Conservation (phyloP, 192 early-diverging fungal species). For the Backusella macrospora region DNA sequence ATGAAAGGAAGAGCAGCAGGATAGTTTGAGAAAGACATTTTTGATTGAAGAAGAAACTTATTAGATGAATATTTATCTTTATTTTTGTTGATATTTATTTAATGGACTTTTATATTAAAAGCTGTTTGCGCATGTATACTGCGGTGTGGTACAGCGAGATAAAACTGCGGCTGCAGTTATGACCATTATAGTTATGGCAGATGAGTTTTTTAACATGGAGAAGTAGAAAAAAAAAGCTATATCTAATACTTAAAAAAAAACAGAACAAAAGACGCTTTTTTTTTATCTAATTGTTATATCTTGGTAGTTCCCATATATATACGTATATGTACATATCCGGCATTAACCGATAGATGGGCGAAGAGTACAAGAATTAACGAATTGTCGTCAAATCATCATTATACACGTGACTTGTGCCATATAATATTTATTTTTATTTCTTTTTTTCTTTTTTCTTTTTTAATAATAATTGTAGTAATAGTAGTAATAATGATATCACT, state of each 20-base stretch:
- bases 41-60: neutral
- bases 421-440: slow-evolving; percentile 17
- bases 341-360: too few species aligned
- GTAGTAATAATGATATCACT: slow-evolving; percentile 12
- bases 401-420: neutral
- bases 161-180: neutral
- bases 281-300: too few species aligned
- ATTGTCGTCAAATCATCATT: too few species aligned
- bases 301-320: too few species aligned
- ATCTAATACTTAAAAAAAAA: too few species aligned
- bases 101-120: neutral
- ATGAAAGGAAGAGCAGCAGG: slow-evolving; percentile 27
- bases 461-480: neutral
- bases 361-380: neutral
- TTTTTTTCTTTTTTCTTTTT: slow-evolving; percentile 15
- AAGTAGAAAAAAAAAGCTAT: too few species aligned
- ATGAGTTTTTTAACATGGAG: too few species aligned
- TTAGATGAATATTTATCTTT: neutral
- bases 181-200: neutral
- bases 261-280: too few species aligned
- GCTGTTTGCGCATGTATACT: neutral
- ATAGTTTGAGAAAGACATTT: slow-evolving; percentile 31
- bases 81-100: neutral
- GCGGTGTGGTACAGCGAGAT: neutral
- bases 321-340: too few species aligned